Evolutionary conservation across 257 asterid species (phyloP), one percentile per base, ranked within the genome.

Genomic region (Lantana camara): DNA sequence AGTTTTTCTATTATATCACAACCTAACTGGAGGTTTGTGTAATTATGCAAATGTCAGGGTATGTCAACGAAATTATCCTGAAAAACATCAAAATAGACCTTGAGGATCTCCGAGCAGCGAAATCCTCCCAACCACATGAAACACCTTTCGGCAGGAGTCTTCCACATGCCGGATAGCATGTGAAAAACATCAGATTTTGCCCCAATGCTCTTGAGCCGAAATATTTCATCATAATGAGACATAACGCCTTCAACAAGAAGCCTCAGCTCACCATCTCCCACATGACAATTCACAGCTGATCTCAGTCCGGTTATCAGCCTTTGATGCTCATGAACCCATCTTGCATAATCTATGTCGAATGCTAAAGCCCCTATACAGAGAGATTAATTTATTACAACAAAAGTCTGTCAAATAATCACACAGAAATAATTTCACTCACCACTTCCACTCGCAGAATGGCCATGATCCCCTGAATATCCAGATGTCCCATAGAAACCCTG

Each of bases 81-180:
- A n/a, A n/a, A n/a, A n/a, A n/a, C n/a, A n/a, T n/a, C n/a, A n/a
- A 38, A 58, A 12, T 56, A 2, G 23, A 90, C 99, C 95, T 90
- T 90, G 70, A 93, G 97, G 66, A 93, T 69, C 65, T 90, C 97
- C 0, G 97, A 94, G 23, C 88, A 84, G 30, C 96, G 95, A 60
- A 90, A 90, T 16, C 99, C 99, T 9, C 99, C 99, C 62, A 94
- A 75, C 99, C 99, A 94, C 93, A 94, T 86, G 80, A 90, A 90
- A 71, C 99, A 90, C 69, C 99, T 78, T 47, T 94, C 99, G 0
- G 86, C 90, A 0, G 96, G 97, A 59, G 95, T 81, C 69, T 85
- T 84, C 99, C 98, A 94, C 96, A 90, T 86, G 54, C 99, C 99
- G 0, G 95, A 88, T 20, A 94, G 89, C 85, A 90, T 79, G 83